Conservation (phyloP, 2,329 filamentous ascomycete genomes). For the Immersiporthe knoxdaviesiana region DNA sequence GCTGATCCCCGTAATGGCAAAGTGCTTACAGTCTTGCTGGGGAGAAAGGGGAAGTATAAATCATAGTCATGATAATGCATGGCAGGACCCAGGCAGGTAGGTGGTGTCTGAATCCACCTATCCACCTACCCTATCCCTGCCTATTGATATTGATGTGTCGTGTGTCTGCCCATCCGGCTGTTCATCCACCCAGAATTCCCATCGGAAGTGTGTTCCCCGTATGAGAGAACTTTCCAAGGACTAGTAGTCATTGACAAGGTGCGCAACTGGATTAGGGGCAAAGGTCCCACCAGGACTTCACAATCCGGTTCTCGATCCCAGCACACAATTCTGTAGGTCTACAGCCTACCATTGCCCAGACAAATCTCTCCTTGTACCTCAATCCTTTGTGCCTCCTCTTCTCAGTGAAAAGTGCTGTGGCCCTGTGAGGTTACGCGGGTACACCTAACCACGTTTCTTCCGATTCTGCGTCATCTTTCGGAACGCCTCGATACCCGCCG, state of each 20-base stretch:
- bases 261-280: neutral
- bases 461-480: constrained; percentile 67
- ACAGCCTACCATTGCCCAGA: neutral
- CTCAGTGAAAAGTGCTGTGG: neutral
- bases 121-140: neutral
- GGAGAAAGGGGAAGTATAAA: neutral
- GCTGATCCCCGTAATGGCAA: neutral
- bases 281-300: neutral
- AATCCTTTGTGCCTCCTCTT: neutral
- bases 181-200: too few relatives aligned
- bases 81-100: neutral
- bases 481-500: constrained; percentile 67
- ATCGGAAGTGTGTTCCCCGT: neutral
- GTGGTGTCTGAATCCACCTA: neutral
- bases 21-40: neutral
- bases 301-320: neutral
- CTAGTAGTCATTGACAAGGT: neutral
- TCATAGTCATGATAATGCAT: neutral
- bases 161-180: too few relatives aligned
- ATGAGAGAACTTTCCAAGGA: neutral
- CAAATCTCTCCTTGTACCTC: neutral
- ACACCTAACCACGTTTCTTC: constrained; percentile 40
- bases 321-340: neutral
- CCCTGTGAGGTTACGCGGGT: neutral
- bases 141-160: neutral